Evolutionary conservation across 768 basidiomycete species (phyloP).

Genomic region (Russula olivacea): DNA sequence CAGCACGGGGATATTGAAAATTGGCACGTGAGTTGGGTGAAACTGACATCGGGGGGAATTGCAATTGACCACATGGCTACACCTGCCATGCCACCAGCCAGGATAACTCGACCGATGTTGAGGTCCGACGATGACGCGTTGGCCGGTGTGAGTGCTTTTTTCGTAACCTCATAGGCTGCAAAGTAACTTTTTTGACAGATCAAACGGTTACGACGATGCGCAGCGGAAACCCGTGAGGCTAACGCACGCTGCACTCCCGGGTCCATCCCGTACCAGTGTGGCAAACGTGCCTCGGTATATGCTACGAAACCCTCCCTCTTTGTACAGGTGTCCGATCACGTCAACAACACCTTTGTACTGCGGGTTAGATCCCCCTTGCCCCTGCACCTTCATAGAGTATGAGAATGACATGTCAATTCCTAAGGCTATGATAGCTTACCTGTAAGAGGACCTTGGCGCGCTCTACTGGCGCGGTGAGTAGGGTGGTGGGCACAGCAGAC

Average conservation of each 20-base stretch:
- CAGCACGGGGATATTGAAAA: neutral
- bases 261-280: conserved; percentile 93
- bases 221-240: conserved; percentile 4
- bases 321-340: conserved; percentile 85
- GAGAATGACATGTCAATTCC: neutral
- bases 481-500: conserved; percentile 86
- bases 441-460: conserved; percentile 95
- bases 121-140: conserved; percentile 76
- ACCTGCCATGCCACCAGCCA: conserved; percentile 92
- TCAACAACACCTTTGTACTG: conserved; percentile 89
- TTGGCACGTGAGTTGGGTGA: neutral
- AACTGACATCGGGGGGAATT: conserved; percentile 89
- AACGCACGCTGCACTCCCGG: conserved; percentile 90
- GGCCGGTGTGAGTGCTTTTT: conserved; percentile 76
- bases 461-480: conserved; percentile 94
- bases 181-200: conserved; percentile 65
- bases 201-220: conserved; percentile 15
- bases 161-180: conserved; percentile 92
- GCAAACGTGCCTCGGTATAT: conserved; percentile 91
- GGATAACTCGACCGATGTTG: conserved; percentile 77
- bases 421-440: conserved; percentile 36
- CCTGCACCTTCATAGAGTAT: conserved; percentile 86
- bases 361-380: conserved; percentile 65
- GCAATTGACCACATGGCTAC: conserved; percentile 98
- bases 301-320: conserved; percentile 85